Percentiles rank a stretch among this genome's conserved stretches.
Evolutionary conservation across 2,329 filamentous ascomycete species (phyloP).

Genomic region (Fusarium sp.): DNA sequence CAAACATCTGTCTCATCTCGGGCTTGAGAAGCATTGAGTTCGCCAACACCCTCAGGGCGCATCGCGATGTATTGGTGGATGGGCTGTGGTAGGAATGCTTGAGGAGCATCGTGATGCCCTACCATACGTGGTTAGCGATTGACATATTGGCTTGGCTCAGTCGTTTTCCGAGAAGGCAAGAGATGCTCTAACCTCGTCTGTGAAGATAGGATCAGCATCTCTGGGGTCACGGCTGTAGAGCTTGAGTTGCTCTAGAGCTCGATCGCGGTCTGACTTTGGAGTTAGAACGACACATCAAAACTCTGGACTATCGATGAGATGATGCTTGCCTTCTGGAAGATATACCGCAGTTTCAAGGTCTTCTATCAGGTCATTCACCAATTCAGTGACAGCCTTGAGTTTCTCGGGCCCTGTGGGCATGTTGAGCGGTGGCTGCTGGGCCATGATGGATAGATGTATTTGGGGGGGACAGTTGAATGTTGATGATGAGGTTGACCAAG

Average conservation of each 20-base stretch:
- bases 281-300: slow-evolving; percentile 21
- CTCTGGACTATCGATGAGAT: background rate
- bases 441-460: slow-evolving; percentile 33
- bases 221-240: slow-evolving; percentile 68
- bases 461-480: background rate
- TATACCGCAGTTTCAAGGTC: slow-evolving; percentile 71
- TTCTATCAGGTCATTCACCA: slow-evolving; percentile 68
- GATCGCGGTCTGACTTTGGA: slow-evolving; percentile 64
- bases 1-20: slow-evolving; percentile 55
- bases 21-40: slow-evolving; percentile 73
- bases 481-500: slow-evolving; percentile 7
- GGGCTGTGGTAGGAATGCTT: slow-evolving; percentile 76
- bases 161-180: background rate
- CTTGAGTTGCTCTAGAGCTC: slow-evolving; percentile 75
- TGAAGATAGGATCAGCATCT: slow-evolving; percentile 84
- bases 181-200: slow-evolving; percentile 67
- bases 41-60: slow-evolving; percentile 80
- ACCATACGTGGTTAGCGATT: slow-evolving; percentile 18
- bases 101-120: slow-evolving; percentile 80
- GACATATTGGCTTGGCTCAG: slow-evolving; percentile 2
- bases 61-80: slow-evolving; percentile 70
- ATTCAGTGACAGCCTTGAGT: slow-evolving; percentile 70
- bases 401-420: slow-evolving; percentile 59
- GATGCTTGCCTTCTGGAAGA: slow-evolving; percentile 61
- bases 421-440: slow-evolving; percentile 35